Evolutionary conservation across 371 early-diverging fungal genomes (phyloP).

Genomic region (Mucor irregularis): DNA sequence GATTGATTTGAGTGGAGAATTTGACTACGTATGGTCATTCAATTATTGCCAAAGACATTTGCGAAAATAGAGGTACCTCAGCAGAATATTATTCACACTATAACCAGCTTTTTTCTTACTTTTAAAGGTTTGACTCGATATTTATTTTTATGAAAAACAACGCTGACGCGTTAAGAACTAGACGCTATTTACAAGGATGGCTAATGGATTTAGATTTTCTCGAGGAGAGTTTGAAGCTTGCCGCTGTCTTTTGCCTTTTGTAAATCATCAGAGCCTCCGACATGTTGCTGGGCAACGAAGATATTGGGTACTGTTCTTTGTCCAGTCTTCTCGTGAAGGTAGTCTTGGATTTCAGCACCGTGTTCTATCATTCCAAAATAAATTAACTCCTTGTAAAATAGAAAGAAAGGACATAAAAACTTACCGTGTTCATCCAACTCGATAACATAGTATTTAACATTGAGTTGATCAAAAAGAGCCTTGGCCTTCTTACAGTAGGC

Average conservation of each 20-base stretch:
- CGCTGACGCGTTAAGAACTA: no score
- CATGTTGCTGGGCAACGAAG: slow-evolving; percentile 72
- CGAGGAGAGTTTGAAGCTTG: slow-evolving; percentile 51
- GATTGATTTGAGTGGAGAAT: no score
- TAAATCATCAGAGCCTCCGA: slow-evolving; percentile 81
- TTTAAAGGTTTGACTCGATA: no score
- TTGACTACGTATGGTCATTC: no score
- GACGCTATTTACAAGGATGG: no score
- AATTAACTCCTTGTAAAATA: not conserved
- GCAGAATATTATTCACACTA: no score
- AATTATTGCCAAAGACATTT: no score
- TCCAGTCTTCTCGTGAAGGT: slow-evolving; percentile 63
- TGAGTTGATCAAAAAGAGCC: slow-evolving; percentile 43
- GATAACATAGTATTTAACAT: slow-evolving; percentile 36
- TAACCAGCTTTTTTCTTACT: no score
- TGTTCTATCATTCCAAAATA: slow-evolving; percentile 31
- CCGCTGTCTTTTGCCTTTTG: slow-evolving; percentile 49
- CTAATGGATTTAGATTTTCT: no score
- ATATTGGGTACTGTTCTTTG: slow-evolving; percentile 90
- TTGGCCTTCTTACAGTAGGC: slow-evolving; percentile 77
- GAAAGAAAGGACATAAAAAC: not conserved
- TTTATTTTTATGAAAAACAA: no score
- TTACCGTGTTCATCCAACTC: slow-evolving; percentile 53
- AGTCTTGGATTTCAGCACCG: slow-evolving; percentile 72
- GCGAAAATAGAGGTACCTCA: no score